These are phyloP conservation scores for Alternaria ethzedia DNA, from an alignment of 2,329 filamentous ascomycete species.

Conservation along the genomic window DNA sequence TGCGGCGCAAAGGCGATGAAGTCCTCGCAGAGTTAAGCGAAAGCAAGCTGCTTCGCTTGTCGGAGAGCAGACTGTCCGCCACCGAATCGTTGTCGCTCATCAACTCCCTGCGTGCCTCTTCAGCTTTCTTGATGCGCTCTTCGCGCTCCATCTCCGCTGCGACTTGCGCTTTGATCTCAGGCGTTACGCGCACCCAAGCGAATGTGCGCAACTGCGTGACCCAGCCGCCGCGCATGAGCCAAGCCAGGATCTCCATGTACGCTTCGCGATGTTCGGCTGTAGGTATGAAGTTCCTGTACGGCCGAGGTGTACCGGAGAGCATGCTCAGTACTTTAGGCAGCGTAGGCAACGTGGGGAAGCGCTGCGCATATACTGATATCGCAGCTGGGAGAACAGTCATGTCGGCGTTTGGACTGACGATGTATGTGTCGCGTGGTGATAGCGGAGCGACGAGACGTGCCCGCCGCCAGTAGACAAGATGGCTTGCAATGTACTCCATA, in stretches of 20 bases:
- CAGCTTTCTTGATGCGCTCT: constrained; percentile 37
- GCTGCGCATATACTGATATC: constrained; percentile 72
- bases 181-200: constrained; percentile 83
- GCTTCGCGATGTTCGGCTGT: constrained; percentile 84
- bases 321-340: constrained; percentile 87
- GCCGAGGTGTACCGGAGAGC: constrained; percentile 78
- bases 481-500: constrained; percentile 85
- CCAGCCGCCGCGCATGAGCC: constrained; percentile 91
- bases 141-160: constrained; percentile 69
- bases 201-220: constrained; percentile 93
- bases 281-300: constrained; percentile 84
- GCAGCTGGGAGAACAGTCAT: constrained; percentile 73
- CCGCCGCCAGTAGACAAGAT: constrained; percentile 95
- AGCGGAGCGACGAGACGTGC: constrained; percentile 91
- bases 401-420: constrained; percentile 89
- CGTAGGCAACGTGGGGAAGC: constrained; percentile 83
- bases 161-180: constrained; percentile 82
- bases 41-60: constrained; percentile 41
- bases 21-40: constrained; percentile 34
- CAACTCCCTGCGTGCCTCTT: constrained; percentile 36
- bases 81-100: constrained; percentile 40
- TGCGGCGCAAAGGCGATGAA: constrained; percentile 38
- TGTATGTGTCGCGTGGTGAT: constrained; percentile 87
- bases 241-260: constrained; percentile 91
- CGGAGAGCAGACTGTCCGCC: constrained; percentile 35